phyloP scores from a whole-genome alignment of 306 rosid genomes.

The Cucurbita maxima region DNA sequence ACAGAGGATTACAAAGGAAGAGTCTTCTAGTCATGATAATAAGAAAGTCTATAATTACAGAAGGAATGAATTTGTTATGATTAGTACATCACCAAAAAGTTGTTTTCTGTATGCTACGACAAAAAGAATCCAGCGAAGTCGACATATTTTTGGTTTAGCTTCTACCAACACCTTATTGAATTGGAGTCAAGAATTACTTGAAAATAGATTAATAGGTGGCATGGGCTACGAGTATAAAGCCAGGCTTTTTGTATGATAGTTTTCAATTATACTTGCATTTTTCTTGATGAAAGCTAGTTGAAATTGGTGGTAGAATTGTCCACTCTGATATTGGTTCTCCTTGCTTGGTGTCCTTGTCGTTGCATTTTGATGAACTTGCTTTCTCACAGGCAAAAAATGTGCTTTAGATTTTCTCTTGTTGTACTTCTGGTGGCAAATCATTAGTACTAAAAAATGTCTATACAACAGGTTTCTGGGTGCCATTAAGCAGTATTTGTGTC shows the following conservation, averaged over 20 bases:
- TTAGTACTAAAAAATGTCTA: slow-evolving; percentile 11
- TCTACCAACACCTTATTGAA: not conserved
- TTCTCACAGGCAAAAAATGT: not conserved
- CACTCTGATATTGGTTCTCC: not conserved
- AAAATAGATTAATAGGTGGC: not conserved
- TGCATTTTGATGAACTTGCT: not conserved
- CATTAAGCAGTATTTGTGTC: slow-evolving; percentile 94
- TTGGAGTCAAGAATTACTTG: not conserved
- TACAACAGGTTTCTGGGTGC: slow-evolving; percentile 95
- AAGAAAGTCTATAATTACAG: not conserved
- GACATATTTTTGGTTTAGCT: not conserved
- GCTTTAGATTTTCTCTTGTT: not conserved
- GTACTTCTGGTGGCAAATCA: not conserved
- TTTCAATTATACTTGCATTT: not conserved
- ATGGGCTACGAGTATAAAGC: not conserved
- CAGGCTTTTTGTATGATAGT: not conserved
- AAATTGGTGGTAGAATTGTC: not conserved
- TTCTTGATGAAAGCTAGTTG: not conserved
- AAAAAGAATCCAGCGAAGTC: not conserved
- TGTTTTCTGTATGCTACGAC: not conserved
- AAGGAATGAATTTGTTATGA: not conserved
- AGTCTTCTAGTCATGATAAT: not conserved
- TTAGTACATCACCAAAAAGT: not conserved
- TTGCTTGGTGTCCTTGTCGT: not conserved
- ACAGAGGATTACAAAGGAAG: not conserved